Evolutionary conservation across 2,329 filamentous ascomycete genomes (phyloP).

Genomic region (Nemania sp.): DNA sequence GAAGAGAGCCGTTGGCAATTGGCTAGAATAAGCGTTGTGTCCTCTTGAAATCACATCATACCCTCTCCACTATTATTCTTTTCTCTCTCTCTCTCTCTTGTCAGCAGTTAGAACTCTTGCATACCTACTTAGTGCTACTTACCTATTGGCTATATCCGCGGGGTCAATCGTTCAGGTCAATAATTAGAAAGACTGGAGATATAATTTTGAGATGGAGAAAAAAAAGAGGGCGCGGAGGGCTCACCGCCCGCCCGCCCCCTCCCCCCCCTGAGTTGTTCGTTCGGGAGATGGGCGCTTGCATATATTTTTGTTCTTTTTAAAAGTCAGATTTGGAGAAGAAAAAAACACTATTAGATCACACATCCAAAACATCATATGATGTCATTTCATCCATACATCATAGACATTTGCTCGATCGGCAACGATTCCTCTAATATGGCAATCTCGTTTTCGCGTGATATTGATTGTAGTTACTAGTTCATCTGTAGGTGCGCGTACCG

Average conservation of each 20-base stretch:
- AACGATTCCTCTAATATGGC: not conserved
- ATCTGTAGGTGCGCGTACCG: conserved; percentile 3
- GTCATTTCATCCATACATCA: not conserved
- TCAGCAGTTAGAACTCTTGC: too few relatives aligned
- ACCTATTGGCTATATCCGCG: too few relatives aligned
- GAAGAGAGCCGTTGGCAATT: not conserved
- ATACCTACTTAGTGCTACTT: too few relatives aligned
- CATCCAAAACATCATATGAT: not conserved
- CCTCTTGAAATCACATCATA: not conserved
- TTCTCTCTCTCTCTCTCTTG: not conserved
- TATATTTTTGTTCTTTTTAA: not conserved
- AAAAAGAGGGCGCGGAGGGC: not conserved
- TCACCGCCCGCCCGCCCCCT: too few relatives aligned
- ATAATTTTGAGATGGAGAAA: not conserved
- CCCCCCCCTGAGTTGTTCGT: too few relatives aligned
- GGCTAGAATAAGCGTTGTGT: conserved; percentile 5
- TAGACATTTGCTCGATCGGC: not conserved
- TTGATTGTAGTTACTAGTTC: too few relatives aligned
- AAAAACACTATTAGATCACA: not conserved
- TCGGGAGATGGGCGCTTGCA: too few relatives aligned
- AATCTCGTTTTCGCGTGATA: not conserved
- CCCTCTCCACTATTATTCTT: too few relatives aligned
- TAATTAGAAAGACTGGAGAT: not conserved
- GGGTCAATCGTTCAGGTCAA: not conserved
- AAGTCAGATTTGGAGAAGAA: not conserved